A percentile compares a stretch with the other conserved stretches of the same genome.
phyloP scores from a whole-genome alignment of 441 rosid genomes.

The Corymbia calophylla region DNA sequence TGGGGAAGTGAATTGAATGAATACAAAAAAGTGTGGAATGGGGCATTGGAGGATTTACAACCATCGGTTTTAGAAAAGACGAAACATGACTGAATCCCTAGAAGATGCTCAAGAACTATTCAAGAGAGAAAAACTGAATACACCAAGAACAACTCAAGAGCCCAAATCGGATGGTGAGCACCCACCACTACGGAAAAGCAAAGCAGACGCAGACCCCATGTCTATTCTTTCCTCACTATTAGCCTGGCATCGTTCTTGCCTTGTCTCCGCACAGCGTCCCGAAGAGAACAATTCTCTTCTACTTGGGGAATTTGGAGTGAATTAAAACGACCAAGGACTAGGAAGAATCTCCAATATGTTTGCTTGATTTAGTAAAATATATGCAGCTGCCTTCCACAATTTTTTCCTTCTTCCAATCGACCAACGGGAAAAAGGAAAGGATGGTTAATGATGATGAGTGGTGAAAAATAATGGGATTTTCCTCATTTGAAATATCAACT shows the following conservation, averaged over 20 bases:
- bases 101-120: neutral
- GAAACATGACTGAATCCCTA: neutral
- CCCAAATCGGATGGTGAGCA: neutral
- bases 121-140: neutral
- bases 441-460: neutral
- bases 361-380: neutral
- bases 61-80: neutral
- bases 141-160: neutral
- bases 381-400: neutral
- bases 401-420: neutral
- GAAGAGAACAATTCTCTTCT: neutral
- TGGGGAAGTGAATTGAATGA: neutral
- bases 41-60: neutral
- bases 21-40: neutral
- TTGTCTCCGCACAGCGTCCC: neutral
- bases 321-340: neutral
- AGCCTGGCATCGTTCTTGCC: neutral
- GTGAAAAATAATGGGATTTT: neutral
- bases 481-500: neutral
- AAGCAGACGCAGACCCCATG: neutral
- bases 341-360: neutral
- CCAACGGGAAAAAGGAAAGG: neutral
- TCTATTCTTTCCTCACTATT: neutral
- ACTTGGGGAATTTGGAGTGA: neutral
- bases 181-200: neutral